Base-by-base conservation (phyloP, 345 rosid species). In the Bruguiera parviflora region DNA sequence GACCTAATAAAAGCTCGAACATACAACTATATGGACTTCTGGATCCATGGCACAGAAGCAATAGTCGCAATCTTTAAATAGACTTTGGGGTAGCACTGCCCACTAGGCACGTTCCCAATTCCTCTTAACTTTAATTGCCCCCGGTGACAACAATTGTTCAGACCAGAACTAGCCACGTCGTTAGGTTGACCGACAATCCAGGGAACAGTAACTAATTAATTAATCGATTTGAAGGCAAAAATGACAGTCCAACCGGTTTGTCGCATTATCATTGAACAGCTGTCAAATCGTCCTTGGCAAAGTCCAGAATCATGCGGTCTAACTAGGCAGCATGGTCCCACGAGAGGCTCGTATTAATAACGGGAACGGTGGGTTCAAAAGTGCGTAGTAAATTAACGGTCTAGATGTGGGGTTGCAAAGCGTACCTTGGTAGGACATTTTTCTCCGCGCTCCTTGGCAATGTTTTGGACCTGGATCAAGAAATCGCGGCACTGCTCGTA, bases 341-440 rank as follows among this genome's bases (percentile, higher is more conserved):
- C 22, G 18, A 8, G 52, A 69, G 65, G 51, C 33, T 25, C 33
- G 28, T 25, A 2, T 10, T 18, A 32, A 11, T 29, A 1, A 43
- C 18, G 49, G 43, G 18, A 43, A 43, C 19, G 49, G 52, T 53
- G 61, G 56, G 68, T 29, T 64, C 65, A 53, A 15, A 39, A 28
- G 4, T 3, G 0, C 15, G n/a, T 46, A 21, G 10, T 25, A 70
- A 59, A 21, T 49, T 60, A 69, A 65, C 62, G 70, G 71, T 25
- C 61, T 8, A 64, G 51, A 60, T 64, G 5, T 32, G 43, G 21
- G 58, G 37, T 52, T 27, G 19, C 57, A 21, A 52, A 65, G 56
- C n/a, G 62, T 70, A 94, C 98, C 96, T 95, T 95, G 19, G 96
- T 87, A 76, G 99, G 99, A 76, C 99, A 95, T 81, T 95, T 95